Evolutionary conservation across 2,329 filamentous ascomycete species (phyloP), one percentile per base, ranked within the genome.

Genomic region (Cladosporium sp.): DNA sequence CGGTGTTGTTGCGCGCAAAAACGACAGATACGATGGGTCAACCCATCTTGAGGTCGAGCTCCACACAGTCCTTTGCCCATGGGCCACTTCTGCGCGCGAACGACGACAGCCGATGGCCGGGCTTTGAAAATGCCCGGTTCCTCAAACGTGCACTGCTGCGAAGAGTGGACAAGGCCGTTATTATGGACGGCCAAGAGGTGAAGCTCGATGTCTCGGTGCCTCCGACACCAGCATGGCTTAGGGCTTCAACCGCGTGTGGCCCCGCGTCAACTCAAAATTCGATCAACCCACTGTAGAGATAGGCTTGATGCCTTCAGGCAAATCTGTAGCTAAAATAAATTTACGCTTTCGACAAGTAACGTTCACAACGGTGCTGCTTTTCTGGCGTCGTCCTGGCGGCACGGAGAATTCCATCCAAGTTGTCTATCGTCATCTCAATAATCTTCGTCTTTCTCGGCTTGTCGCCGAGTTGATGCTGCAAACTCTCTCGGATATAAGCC

Each of bases 131-230:
- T 30, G 27, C 22, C 22, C 9, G 22, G 22, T 27, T 27, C 5
- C 22, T 9, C 22, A 33, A 13, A 13, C 12, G 32, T 33, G 36
- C 8, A 38, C 15, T 3, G 25, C 15, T 38, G 43, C 22, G 19
- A 38, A 32, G 16, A 20, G 43, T 46, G 42, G 42, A 15, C n/a
- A 45, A 16, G n/a, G 43, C 32, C 33, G 20, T n/a, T n/a, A 18
- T 30, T 30, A 15, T 20, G 27, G 33, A 38, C 22, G 15, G 43
- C 43, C 33, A 38, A 46, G 43, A 22, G 33, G 32, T 46, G 20
- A 41, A 41, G 39, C 20, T 41, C n/a, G 16, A n/a, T 27, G 43
- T 46, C 43, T 46, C 43, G 43, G 43, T 38, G 43, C 16, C 35
- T 38, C 43, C 43, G 43, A 46, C 8, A 35, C 12, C 15, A 45